These are phyloP conservation scores for Epichloe sp. DNA, from an alignment of 2,329 filamentous ascomycete species.

Conservation along the genomic window DNA sequence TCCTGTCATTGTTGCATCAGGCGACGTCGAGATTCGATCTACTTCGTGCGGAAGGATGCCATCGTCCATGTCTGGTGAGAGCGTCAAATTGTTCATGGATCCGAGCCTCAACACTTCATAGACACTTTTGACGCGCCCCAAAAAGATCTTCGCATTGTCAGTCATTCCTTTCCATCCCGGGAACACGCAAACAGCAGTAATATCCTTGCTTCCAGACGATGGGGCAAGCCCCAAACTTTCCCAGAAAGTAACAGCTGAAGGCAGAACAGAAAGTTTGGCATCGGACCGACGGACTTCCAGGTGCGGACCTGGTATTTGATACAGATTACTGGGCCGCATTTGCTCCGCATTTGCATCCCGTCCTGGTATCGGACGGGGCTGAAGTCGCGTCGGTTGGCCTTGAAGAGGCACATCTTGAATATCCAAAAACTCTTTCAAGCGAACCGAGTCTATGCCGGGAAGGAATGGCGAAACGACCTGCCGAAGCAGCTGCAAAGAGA, in stretches of 20 bases:
- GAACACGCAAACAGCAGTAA: slow-evolving; percentile 57
- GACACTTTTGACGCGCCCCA: slow-evolving; percentile 52
- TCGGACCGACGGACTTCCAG: slow-evolving; percentile 61
- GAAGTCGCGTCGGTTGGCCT: slow-evolving; percentile 37
- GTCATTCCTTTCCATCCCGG: slow-evolving; percentile 51
- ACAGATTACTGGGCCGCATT: slow-evolving; percentile 38
- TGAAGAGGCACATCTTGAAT: slow-evolving; percentile 43
- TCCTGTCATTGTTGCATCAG: slow-evolving; percentile 26
- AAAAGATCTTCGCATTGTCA: slow-evolving; percentile 48
- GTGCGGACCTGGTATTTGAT: slow-evolving; percentile 54
- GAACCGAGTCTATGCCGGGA: slow-evolving; percentile 23
- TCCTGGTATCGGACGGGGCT: slow-evolving; percentile 32
- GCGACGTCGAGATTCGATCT: slow-evolving; percentile 31
- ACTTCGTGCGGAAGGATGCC: slow-evolving; percentile 37
- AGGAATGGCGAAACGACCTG: slow-evolving; percentile 32
- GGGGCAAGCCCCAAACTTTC: slow-evolving; percentile 66
- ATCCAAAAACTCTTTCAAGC: slow-evolving; percentile 37
- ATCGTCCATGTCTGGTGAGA: slow-evolving; percentile 24
- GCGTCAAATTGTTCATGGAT: slow-evolving; percentile 40
- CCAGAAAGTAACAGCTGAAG: slow-evolving; percentile 68
- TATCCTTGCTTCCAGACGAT: slow-evolving; percentile 55
- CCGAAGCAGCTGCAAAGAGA: slow-evolving; percentile 35
- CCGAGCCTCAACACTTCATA: slow-evolving; percentile 68
- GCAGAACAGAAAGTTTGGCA: slow-evolving; percentile 56
- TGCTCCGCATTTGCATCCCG: slow-evolving; percentile 30